Conservation (phyloP, 176 grass and related monocot species). For the Phoenix dactylifera region DNA sequence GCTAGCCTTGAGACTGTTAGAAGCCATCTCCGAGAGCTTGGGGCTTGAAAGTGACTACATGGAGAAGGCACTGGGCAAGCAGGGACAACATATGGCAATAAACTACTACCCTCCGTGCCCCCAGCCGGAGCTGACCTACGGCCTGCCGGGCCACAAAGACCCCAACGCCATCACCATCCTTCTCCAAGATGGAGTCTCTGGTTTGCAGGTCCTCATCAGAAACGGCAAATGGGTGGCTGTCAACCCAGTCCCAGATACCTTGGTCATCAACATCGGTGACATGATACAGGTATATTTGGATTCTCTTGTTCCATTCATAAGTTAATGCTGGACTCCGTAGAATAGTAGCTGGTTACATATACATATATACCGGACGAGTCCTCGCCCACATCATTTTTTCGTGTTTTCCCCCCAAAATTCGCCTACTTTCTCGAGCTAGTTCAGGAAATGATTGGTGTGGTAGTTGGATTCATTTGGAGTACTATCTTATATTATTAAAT, state of each 20-base stretch:
- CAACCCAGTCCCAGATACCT: constrained; percentile 43
- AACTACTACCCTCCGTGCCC: constrained; percentile 93
- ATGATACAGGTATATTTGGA: constrained; percentile 44
- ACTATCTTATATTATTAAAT: no score
- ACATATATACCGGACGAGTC: no score
- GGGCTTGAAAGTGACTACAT: constrained; percentile 61
- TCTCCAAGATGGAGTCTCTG: constrained; percentile 77
- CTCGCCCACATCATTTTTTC: no score
- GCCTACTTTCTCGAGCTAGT: no score
- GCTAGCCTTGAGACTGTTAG: constrained; percentile 49
- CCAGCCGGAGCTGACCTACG: constrained; percentile 86
- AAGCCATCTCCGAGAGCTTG: constrained; percentile 67
- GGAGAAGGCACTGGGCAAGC: constrained; percentile 65
- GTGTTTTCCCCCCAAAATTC: no score
- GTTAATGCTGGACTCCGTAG: no score
- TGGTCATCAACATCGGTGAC: constrained; percentile 90
- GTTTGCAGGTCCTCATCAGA: constrained; percentile 56
- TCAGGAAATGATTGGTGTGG: no score
- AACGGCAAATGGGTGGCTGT: constrained; percentile 66
- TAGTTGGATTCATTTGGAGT: no score
- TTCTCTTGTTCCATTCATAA: background rate
- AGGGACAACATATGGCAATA: constrained; percentile 90
- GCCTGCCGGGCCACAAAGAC: constrained; percentile 78
- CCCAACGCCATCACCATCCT: constrained; percentile 83
- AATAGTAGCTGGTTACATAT: no score